Evolutionary conservation across 176 grass and related monocot species (phyloP).

Genomic region (Ampelocalamus luodianensis): DNA sequence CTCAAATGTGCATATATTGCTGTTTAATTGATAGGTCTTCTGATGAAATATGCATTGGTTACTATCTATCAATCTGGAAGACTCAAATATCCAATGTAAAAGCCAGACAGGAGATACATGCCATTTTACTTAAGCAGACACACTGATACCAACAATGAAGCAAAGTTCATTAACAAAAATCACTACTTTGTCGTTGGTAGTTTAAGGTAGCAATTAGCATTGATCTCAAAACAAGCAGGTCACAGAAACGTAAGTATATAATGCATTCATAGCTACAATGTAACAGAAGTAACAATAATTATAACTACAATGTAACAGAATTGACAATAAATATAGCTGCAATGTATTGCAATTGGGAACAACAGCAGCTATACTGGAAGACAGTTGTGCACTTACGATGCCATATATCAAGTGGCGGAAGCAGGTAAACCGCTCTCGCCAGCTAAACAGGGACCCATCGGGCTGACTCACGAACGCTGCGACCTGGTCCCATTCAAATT

Average conservation of each 20-base stretch:
- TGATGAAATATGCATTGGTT: not conserved
- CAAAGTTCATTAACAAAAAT: not conserved
- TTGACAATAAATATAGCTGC: not conserved
- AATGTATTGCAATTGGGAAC: not conserved
- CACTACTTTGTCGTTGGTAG: not conserved
- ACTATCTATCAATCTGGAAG: not conserved
- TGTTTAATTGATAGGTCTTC: not conserved
- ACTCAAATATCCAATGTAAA: not conserved
- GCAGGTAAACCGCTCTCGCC: conserved; percentile 80
- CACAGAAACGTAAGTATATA: not conserved
- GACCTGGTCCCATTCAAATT: conserved; percentile 95
- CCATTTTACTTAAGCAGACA: not conserved
- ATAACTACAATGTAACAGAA: not conserved
- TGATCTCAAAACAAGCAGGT: not conserved
- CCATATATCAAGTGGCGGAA: conserved; percentile 84
- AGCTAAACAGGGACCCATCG: conserved; percentile 91
- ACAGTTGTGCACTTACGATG: conserved; percentile 64
- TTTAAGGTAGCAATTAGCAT: not conserved
- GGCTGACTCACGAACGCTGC: conserved; percentile 87
- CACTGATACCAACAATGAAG: not conserved
- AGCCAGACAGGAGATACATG: not conserved
- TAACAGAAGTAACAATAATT: not conserved
- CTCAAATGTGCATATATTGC: not conserved
- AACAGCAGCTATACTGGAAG: not conserved
- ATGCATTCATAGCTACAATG: not conserved